Evolutionary conservation across 495 filamentous ascomycete species (phyloP).

Genomic region (Apiosordaria backusii): DNA sequence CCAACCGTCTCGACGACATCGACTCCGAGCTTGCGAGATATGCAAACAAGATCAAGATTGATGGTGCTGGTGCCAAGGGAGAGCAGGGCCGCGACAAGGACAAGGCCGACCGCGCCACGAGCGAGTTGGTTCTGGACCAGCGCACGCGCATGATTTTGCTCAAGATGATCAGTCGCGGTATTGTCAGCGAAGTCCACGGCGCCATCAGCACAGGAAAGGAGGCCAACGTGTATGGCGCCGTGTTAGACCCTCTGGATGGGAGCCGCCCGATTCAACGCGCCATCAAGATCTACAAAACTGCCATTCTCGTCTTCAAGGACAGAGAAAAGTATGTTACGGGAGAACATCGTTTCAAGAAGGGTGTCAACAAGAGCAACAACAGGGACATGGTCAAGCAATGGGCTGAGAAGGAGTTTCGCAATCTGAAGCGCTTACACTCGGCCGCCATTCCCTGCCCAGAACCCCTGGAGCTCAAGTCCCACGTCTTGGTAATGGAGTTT

Average conservation of each 20-base stretch:
- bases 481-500: conserved; percentile 93
- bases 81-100: conserved; percentile 59
- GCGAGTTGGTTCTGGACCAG: conserved; percentile 89
- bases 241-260: conserved; percentile 39
- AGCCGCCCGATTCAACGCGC: conserved; percentile 59
- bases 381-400: conserved; percentile 95
- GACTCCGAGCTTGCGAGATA: conserved; percentile 77
- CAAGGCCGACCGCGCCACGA: conserved; percentile 88
- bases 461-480: conserved; percentile 77
- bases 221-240: conserved; percentile 86
- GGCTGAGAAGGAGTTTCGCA: conserved; percentile 98
- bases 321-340: conserved; percentile 90
- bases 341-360: conserved; percentile 70
- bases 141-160: conserved; percentile 91
- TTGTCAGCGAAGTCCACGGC: conserved; percentile 80
- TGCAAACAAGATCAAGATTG: conserved; percentile 83
- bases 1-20: conserved; percentile 79
- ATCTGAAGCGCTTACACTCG: conserved; percentile 74
- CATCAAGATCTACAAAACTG: conserved; percentile 98
- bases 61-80: conserved; percentile 61
- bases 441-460: conserved; percentile 89
- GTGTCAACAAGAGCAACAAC: conserved; percentile 88
- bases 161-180: conserved; percentile 87
- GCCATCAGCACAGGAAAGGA: conserved; percentile 95
- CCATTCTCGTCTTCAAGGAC: conserved; percentile 95